These are phyloP conservation scores for Backusella liffmaniae DNA, from an alignment of 192 early-diverging fungal species.

Conservation along the genomic window DNA sequence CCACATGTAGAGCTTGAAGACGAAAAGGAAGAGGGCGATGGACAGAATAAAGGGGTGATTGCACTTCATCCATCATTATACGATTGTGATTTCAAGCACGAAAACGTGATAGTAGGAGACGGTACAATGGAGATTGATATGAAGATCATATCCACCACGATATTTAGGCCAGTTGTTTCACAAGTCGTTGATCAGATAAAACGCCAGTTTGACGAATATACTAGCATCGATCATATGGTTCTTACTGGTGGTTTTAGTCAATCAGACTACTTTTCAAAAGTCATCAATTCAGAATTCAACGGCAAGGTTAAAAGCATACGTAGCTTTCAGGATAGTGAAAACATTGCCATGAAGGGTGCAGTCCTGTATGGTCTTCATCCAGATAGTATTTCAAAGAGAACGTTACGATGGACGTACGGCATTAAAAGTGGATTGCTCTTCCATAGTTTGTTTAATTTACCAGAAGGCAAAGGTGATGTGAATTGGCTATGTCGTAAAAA, in stretches of 20 bases:
- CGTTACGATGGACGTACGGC: background rate
- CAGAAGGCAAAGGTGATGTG: background rate
- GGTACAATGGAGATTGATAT: constrained; percentile 1
- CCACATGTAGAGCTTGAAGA: background rate
- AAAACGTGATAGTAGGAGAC: background rate
- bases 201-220: background rate
- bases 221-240: background rate
- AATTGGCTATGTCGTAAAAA: background rate
- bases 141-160: background rate
- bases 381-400: background rate
- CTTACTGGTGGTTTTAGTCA: background rate
- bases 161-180: background rate
- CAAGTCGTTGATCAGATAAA: background rate
- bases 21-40: background rate
- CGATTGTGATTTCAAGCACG: background rate
- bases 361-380: background rate
- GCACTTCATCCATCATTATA: background rate
- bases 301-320: background rate
- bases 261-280: background rate
- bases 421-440: background rate
- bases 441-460: background rate
- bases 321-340: background rate
- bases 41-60: background rate
- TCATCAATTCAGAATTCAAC: background rate
- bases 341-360: background rate